Conservation (phyloP, 345 rosid species). For the Dimocarpus longan region DNA sequence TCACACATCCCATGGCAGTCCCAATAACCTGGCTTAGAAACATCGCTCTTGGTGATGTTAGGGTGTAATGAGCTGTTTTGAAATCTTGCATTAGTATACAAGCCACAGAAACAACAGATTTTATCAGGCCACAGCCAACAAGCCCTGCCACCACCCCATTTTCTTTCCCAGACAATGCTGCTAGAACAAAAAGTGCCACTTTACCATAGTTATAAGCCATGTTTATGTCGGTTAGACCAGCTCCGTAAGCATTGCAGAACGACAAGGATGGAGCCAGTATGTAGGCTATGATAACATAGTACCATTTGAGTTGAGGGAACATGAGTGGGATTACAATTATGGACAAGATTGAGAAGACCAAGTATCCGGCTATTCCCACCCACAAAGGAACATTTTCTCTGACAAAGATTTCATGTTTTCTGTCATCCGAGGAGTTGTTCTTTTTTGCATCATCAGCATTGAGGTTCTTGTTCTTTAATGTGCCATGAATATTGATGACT, state of each 20-base stretch:
- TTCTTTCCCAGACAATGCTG: slow-evolving; percentile 74
- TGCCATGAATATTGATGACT: slow-evolving; percentile 45
- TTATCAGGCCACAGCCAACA: slow-evolving; percentile 86
- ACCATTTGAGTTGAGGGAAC: slow-evolving; percentile 96
- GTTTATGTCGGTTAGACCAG: slow-evolving; percentile 95
- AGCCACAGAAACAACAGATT: slow-evolving; percentile 85
- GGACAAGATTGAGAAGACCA: slow-evolving; percentile 56
- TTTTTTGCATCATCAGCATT: slow-evolving; percentile 25
- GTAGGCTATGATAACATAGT: slow-evolving; percentile 72
- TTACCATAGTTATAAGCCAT: slow-evolving; percentile 98
- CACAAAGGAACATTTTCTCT: slow-evolving; percentile 80
- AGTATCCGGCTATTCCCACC: slow-evolving; percentile 65
- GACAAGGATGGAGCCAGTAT: slow-evolving; percentile 83
- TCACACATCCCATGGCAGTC: slow-evolving; percentile 68
- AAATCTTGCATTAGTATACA: slow-evolving; percentile 96
- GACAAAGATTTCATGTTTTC: slow-evolving; percentile 61
- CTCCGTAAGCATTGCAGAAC: slow-evolving; percentile 93
- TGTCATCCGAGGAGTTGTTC: slow-evolving; percentile 31
- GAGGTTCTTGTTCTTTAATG: slow-evolving; percentile 45
- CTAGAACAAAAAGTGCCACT: slow-evolving; percentile 80
- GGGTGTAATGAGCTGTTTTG: slow-evolving; percentile 81
- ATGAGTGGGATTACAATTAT: slow-evolving; percentile 66
- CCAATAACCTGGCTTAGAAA: slow-evolving; percentile 81
- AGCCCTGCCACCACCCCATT: slow-evolving; percentile 85
- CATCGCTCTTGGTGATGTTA: slow-evolving; percentile 90